phyloP scores from a whole-genome alignment of 768 basidiomycete genomes.

The Mycena epipterygia region DNA sequence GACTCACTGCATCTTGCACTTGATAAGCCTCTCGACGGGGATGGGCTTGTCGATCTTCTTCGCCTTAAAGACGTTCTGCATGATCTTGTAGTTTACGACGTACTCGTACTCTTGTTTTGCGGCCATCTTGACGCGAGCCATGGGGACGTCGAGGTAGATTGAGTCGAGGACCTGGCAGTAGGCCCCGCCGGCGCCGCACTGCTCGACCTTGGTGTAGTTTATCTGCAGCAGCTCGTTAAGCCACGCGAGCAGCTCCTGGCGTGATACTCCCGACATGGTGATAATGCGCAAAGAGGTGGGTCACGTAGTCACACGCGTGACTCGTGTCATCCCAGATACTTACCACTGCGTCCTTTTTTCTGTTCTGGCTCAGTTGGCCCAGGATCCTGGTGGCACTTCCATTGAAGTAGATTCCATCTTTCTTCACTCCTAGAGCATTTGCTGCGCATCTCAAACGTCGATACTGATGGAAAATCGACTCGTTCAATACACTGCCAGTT shows the following conservation, averaged over 20 bases:
- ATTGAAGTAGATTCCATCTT: too few species aligned
- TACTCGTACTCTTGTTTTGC: slow-evolving; percentile 98
- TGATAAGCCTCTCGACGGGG: slow-evolving; percentile 92
- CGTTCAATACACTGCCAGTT: too few species aligned
- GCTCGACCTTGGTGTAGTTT: slow-evolving; percentile 88
- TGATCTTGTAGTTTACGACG: slow-evolving; percentile 93
- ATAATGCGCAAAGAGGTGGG: too few species aligned
- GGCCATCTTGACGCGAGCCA: slow-evolving; percentile 94
- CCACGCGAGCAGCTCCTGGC: slow-evolving; percentile 93
- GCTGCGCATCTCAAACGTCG: too few species aligned
- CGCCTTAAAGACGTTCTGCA: slow-evolving; percentile 92
- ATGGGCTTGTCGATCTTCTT: slow-evolving; percentile 99
- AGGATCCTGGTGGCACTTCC: too few species aligned
- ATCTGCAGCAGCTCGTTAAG: slow-evolving; percentile 93
- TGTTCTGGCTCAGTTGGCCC: too few species aligned
- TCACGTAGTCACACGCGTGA: too few species aligned
- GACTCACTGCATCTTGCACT: slow-evolving; percentile 99
- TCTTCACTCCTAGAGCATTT: too few species aligned
- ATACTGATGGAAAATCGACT: too few species aligned
- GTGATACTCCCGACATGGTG: slow-evolving; percentile 72
- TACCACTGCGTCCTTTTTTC: too few species aligned
- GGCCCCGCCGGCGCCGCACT: slow-evolving; percentile 70
- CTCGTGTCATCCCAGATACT: too few species aligned
- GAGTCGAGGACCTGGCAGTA: slow-evolving; percentile 98
- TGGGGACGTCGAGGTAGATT: slow-evolving; percentile 92